These are phyloP conservation scores for Eimeria nieschulzi DNA, from an alignment of 169 alveolate genomes.

Conservation along the genomic window DNA sequence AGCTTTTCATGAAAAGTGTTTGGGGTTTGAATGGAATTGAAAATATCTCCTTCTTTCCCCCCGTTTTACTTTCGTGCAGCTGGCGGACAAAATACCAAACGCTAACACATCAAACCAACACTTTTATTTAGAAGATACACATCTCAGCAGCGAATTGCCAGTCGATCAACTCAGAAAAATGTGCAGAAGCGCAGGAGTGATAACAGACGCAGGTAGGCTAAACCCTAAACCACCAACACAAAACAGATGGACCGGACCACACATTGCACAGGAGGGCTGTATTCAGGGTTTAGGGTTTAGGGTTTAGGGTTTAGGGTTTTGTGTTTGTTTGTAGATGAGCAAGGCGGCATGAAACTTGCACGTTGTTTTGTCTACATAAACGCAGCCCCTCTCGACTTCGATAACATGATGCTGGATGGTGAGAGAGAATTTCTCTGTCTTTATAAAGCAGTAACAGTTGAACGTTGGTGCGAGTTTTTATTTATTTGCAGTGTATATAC, in stretches of 20 bases:
- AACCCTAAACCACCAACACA: too few relatives aligned
- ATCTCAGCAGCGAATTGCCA: too few relatives aligned
- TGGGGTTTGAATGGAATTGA: too few relatives aligned
- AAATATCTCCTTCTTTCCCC: neutral
- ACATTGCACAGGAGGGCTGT: too few relatives aligned
- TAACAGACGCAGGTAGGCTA: too few relatives aligned
- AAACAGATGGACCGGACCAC: too few relatives aligned
- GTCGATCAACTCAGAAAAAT: too few relatives aligned
- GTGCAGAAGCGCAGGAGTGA: too few relatives aligned
- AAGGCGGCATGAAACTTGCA: conserved; percentile 13
- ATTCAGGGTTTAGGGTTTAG: neutral
- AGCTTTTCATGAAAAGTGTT: too few relatives aligned
- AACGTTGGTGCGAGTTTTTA: neutral
- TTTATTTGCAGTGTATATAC: neutral
- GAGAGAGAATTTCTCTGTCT: neutral
- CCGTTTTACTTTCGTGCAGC: neutral
- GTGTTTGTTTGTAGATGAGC: conserved; percentile 15
- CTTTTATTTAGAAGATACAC: too few relatives aligned
- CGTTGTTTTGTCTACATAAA: conserved; percentile 20
- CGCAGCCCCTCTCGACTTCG: conserved; percentile 31
- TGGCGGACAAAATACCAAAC: too few relatives aligned
- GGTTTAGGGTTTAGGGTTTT: neutral
- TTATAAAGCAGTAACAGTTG: neutral
- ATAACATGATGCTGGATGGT: conserved; percentile 28
- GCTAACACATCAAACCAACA: too few relatives aligned